Percentiles rank a stretch among this genome's conserved stretches.
phyloP scores from a whole-genome alignment of 805 yeast genomes.

The Kodamaea kaohsiungensis region DNA sequence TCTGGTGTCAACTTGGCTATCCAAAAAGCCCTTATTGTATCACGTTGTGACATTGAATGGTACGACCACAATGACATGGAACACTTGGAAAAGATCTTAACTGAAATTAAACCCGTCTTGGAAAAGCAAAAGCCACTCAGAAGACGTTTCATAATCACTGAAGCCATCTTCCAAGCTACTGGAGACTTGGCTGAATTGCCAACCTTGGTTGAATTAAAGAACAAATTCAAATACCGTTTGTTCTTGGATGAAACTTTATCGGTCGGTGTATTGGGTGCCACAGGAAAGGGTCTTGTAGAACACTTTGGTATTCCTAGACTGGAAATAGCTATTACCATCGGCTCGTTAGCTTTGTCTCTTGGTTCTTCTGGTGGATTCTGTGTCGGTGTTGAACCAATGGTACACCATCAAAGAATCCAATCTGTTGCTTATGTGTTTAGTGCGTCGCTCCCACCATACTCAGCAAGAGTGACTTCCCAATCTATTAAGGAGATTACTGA shows the following conservation, averaged over 20 bases:
- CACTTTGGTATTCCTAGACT: conserved; percentile 64
- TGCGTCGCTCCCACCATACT: conserved; percentile 92
- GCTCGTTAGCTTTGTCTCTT: conserved; percentile 78
- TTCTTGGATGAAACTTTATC: conserved; percentile 87
- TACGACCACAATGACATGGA: conserved; percentile 86
- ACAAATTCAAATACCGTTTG: conserved; percentile 80
- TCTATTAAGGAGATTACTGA: conserved; percentile 51
- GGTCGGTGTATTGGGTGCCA: conserved; percentile 78
- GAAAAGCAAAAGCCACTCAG: conserved; percentile 73
- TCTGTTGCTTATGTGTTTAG: conserved; percentile 90
- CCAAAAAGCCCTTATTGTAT: conserved; percentile 84
- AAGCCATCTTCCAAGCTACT: conserved; percentile 77
- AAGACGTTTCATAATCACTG: conserved; percentile 88
- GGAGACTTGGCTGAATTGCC: conserved; percentile 81
- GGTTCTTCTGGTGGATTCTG: conserved; percentile 94
- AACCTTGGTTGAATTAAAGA: conserved; percentile 69
- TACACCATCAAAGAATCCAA: conserved; percentile 88
- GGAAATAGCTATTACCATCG: conserved; percentile 82
- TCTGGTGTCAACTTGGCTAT: conserved; percentile 70
- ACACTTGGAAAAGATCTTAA: conserved; percentile 70
- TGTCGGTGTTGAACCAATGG: conserved; percentile 80
- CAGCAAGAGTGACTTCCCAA: conserved; percentile 65
- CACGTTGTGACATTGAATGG: conserved; percentile 85
- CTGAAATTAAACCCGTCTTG: conserved; percentile 59
- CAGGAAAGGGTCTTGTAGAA: conserved; percentile 87